Conservation (phyloP, 2,329 filamentous ascomycete genomes). For the Trichoderma guizhouense region DNA sequence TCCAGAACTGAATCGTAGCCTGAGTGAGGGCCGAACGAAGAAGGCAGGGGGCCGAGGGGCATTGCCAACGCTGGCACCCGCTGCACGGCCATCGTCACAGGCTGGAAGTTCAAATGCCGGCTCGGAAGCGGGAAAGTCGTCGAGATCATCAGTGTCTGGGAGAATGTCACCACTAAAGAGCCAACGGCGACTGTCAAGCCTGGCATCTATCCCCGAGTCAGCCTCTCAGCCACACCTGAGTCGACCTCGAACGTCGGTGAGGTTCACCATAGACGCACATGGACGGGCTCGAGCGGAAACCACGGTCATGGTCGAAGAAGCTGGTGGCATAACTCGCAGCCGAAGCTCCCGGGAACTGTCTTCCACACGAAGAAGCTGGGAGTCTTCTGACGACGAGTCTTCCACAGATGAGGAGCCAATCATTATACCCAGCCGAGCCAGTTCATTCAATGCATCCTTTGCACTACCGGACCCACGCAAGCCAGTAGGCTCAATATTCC, state of each 20-base stretch:
- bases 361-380: slow-evolving; percentile 36
- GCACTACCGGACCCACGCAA: slow-evolving; percentile 52
- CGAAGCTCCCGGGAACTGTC: slow-evolving; percentile 31
- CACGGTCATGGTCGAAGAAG: slow-evolving; percentile 40
- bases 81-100: slow-evolving; percentile 37
- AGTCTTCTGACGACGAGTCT: slow-evolving; percentile 52
- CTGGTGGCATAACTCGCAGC: slow-evolving; percentile 28
- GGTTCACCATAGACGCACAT: slow-evolving; percentile 61
- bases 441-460: slow-evolving; percentile 53
- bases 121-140: slow-evolving; percentile 35
- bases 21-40: slow-evolving; percentile 52
- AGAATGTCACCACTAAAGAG: slow-evolving; percentile 52
- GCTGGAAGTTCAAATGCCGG: slow-evolving; percentile 22
- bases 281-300: slow-evolving; percentile 57
- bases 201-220: slow-evolving; percentile 58
- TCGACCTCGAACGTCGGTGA: slow-evolving; percentile 53
- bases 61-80: slow-evolving; percentile 48
- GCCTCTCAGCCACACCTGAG: slow-evolving; percentile 27
- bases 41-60: slow-evolving; percentile 39
- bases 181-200: slow-evolving; percentile 48
- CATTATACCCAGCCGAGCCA: slow-evolving; percentile 58
- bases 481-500: slow-evolving; percentile 47
- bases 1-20: slow-evolving; percentile 51
- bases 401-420: slow-evolving; percentile 64
- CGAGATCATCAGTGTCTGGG: slow-evolving; percentile 45